Evolutionary conservation across 805 yeast species (phyloP), one percentile per base, ranked within the genome.

Genomic region (Ogataea wickerhamii): DNA sequence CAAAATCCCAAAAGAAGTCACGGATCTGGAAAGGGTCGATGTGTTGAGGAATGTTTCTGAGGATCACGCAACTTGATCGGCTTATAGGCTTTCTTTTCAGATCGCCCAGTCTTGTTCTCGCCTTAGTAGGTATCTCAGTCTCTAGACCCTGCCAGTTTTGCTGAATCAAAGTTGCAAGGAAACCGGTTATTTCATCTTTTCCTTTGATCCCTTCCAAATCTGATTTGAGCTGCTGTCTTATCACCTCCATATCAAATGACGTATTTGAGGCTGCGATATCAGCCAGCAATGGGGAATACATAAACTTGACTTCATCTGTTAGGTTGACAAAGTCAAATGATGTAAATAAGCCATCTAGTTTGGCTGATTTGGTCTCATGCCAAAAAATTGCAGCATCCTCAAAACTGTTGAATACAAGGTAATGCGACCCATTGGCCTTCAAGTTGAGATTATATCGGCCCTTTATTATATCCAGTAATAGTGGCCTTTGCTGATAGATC

Each of bases 361-460:
- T 61, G 5, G 27, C 24, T 37, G 72, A 68, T 10, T 53, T 41
- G 0, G 81, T 73, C 46, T 78, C 84, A 16, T 65, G 51, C 56
- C 64, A 67, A 53, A 72, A 81, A 3, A 65, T 64, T 16, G 74
- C 64, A 0, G 87, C 86, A 14, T 68, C 71, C 18, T 66, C 63
- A 26, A 56, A 52, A 27, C 63, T 57, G 4, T 64, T 63, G 50
- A 82, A 82, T 5, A 76, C 53, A 24, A 82, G 55, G 52, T 72
- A 81, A 53, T 77, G 78, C 4, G 70, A 66, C 28, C 74, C 72
- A 41, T 67, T 59, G 20, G 73, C 68, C 26, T 59, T 45, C 18
- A 82, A 52, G 13, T 63, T 68, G 2, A 53, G 34, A 0, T 76
- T 73, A 43, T 71, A 63, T 36, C 88, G 55, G 10, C 74, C 73